Evolutionary conservation across 176 grass and related monocot species (phyloP).

Genomic region (Carex parvula): DNA sequence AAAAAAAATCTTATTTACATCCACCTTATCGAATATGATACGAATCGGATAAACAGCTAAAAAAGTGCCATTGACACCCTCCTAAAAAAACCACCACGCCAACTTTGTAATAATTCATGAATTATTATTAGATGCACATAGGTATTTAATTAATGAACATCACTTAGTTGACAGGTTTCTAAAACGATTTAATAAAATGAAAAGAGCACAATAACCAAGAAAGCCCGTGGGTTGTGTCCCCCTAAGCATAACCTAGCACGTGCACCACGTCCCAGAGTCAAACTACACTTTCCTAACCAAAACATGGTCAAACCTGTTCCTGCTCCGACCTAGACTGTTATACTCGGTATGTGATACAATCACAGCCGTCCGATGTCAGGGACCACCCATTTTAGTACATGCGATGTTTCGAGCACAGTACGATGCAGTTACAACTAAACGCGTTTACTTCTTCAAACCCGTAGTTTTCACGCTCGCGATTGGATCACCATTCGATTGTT

Average conservation of each 20-base stretch:
- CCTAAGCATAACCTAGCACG: slow-evolving; percentile 3
- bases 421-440: not conserved
- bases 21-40: too few species aligned
- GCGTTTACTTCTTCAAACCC: not conserved
- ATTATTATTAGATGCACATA: not conserved
- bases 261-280: not conserved
- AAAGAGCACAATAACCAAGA: not conserved
- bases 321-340: not conserved
- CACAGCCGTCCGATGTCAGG: not conserved
- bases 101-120: not conserved
- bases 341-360: not conserved
- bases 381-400: not conserved
- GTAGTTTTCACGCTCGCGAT: not conserved
- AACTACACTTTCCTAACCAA: not conserved
- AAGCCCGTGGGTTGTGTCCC: slow-evolving; percentile 13
- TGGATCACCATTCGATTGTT: not conserved
- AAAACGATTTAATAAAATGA: not conserved
- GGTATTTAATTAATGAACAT: not conserved
- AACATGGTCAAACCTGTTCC: not conserved
- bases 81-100: too few species aligned
- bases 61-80: too few species aligned
- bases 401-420: not conserved
- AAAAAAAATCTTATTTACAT: too few species aligned
- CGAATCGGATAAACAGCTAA: too few species aligned
- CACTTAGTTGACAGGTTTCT: not conserved